phyloP scores from a whole-genome alignment of 495 filamentous ascomycete genomes.

The Penicillium parvum region DNA sequence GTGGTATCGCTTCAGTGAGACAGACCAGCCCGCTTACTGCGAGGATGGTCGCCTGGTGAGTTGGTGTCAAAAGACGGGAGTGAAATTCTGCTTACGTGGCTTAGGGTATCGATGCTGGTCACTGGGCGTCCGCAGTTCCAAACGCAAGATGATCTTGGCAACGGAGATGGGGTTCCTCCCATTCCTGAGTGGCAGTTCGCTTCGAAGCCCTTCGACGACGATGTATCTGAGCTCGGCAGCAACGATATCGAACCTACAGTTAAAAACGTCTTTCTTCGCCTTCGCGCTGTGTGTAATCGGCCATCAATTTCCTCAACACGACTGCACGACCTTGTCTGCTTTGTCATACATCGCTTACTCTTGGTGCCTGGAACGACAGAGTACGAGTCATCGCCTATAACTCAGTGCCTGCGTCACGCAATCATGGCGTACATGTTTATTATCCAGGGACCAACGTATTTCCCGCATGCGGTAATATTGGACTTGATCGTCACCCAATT shows the following conservation, averaged over 20 bases:
- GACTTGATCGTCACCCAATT: constrained; percentile 30
- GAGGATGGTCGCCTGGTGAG: constrained; percentile 50
- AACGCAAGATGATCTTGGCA: constrained; percentile 43
- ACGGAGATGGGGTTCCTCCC: constrained; percentile 43
- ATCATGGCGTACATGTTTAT: constrained; percentile 48
- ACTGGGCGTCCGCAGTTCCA: constrained; percentile 45
- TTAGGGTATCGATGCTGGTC: constrained; percentile 50
- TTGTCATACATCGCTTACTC: constrained; percentile 42
- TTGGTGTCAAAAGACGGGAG: neutral
- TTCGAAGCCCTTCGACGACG: constrained; percentile 1
- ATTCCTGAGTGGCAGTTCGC: constrained; percentile 42
- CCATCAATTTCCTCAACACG: constrained; percentile 32
- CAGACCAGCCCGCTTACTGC: constrained; percentile 48
- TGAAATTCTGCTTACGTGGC: constrained; percentile 4
- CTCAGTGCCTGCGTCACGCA: constrained; percentile 43
- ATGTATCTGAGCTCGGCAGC: constrained; percentile 11
- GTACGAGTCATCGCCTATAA: constrained; percentile 18
- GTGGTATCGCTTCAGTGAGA: constrained; percentile 42
- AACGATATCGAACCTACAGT: constrained; percentile 30
- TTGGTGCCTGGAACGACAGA: constrained; percentile 9
- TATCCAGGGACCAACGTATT: constrained; percentile 49
- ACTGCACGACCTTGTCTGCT: constrained; percentile 49
- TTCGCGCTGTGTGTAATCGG: constrained; percentile 11
- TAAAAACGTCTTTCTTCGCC: constrained; percentile 30
- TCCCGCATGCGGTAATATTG: constrained; percentile 40